Conservation (phyloP, 208 protist genomes). For the Endotrypanum monterogeii region DNA sequence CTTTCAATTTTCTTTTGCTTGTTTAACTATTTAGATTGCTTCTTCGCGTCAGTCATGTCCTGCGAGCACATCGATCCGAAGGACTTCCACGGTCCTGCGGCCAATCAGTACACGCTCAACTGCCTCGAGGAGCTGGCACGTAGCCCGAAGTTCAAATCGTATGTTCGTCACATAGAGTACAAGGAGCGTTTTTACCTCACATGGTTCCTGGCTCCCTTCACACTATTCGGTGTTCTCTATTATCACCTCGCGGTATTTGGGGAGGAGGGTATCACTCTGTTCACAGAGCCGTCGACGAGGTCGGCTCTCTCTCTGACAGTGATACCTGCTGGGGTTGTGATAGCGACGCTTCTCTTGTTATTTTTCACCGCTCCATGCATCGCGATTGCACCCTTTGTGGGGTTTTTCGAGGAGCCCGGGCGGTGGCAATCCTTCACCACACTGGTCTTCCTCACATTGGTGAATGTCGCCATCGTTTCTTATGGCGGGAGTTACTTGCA, state of each 20-base stretch:
- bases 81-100: slow-evolving; percentile 62
- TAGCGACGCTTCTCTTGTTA: slow-evolving; percentile 34
- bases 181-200: slow-evolving; percentile 59
- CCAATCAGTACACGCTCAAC: slow-evolving; percentile 59
- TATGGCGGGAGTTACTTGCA: slow-evolving; percentile 52
- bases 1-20: not conserved
- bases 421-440: slow-evolving; percentile 30
- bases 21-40: not conserved
- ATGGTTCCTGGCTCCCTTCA: slow-evolving; percentile 73
- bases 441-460: slow-evolving; percentile 40
- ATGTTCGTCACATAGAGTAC: slow-evolving; percentile 66
- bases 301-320: not conserved
- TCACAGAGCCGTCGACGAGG: slow-evolving; percentile 13
- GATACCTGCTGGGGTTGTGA: slow-evolving; percentile 14
- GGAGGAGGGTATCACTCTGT: slow-evolving; percentile 27
- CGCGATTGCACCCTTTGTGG: slow-evolving; percentile 54
- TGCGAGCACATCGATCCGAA: slow-evolving; percentile 59
- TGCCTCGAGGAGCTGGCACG: slow-evolving; percentile 51
- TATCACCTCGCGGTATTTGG: slow-evolving; percentile 56
- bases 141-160: slow-evolving; percentile 56
- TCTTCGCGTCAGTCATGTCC: slow-evolving; percentile 9
- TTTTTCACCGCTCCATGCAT: slow-evolving; percentile 65
- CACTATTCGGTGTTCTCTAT: slow-evolving; percentile 55
- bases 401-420: slow-evolving; percentile 62
- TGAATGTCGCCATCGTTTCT: slow-evolving; percentile 50